phyloP scores from a whole-genome alignment of 768 basidiomycete genomes.

The Hirschioporus abietinus region DNA sequence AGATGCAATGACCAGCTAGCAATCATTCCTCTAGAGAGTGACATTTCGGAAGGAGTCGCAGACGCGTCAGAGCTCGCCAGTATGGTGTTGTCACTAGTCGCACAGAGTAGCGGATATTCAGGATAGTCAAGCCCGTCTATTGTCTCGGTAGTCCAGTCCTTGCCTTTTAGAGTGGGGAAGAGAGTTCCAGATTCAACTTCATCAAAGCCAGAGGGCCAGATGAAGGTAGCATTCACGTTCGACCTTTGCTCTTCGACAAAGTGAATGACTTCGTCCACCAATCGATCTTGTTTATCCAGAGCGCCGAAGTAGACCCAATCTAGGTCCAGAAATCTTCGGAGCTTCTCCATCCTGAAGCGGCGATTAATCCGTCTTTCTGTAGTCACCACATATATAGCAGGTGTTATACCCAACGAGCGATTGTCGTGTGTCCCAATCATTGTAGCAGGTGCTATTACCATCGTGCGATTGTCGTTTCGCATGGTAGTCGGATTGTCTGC shows the following conservation, averaged over 20 bases:
- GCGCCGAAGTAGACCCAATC: constrained; percentile 54
- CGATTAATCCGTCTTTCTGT: constrained; percentile 53
- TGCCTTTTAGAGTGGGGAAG: not conserved
- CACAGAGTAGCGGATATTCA: constrained; percentile 34
- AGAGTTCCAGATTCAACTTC: constrained; percentile 13
- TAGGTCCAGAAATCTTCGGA: constrained; percentile 42
- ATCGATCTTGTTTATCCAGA: constrained; percentile 30
- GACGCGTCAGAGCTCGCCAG: constrained; percentile 9
- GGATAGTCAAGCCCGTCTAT: not conserved
- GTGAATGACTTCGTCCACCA: constrained; percentile 37
- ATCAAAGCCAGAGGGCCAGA: constrained; percentile 32
- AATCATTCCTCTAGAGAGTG: constrained; percentile 56
- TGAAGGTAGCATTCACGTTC: constrained; percentile 19
- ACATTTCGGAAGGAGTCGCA: constrained; percentile 36
- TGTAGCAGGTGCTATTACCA: too few species aligned
- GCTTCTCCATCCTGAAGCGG: constrained; percentile 48
- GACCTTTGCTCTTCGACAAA: constrained; percentile 34
- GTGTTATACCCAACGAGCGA: too few species aligned
- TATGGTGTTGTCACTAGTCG: constrained; percentile 35
- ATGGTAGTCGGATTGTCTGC: too few species aligned
- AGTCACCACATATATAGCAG: constrained; percentile 52
- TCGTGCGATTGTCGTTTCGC: too few species aligned
- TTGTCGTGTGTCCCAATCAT: too few species aligned
- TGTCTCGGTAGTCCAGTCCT: not conserved
- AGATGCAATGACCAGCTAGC: constrained; percentile 74